Conservation (phyloP, 169 alveolate species). For the Plasmodium gonderi region DNA sequence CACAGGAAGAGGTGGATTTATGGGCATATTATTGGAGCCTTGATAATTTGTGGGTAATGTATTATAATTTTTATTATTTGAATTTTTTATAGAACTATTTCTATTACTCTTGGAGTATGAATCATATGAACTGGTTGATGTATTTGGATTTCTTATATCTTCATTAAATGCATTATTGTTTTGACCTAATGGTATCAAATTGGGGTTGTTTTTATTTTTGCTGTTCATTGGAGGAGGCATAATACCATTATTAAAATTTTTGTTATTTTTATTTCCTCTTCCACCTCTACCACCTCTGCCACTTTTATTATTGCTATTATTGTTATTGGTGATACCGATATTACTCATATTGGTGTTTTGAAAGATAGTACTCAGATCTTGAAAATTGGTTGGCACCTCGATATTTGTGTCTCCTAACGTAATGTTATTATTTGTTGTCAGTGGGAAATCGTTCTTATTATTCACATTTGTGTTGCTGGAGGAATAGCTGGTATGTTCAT, state of each 20-base stretch:
- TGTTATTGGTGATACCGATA: background rate
- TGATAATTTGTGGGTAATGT: slow-evolving; percentile 3
- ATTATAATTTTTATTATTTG: slow-evolving; percentile 30
- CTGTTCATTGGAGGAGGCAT: slow-evolving; percentile 36
- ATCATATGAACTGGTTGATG: slow-evolving; percentile 8
- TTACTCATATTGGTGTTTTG: background rate
- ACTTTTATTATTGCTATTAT: background rate
- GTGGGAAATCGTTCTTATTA: background rate
- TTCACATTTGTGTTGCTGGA: background rate
- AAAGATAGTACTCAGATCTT: background rate
- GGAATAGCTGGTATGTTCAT: slow-evolving; percentile 1
- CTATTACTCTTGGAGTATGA: slow-evolving; percentile 1
- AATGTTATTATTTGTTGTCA: background rate
- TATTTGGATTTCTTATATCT: background rate
- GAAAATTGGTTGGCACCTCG: background rate
- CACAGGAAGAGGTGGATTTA: slow-evolving; percentile 44
- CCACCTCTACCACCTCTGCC: background rate
- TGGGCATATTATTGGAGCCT: slow-evolving; percentile 24
- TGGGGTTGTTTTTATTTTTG: slow-evolving; percentile 54
- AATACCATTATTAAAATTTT: slow-evolving; percentile 4
- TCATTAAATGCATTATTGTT: slow-evolving; percentile 20
- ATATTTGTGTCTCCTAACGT: background rate
- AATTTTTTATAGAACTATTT: background rate
- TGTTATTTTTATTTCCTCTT: background rate
- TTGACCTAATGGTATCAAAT: slow-evolving; percentile 42